Evolutionary conservation across 176 grass and related monocot species (phyloP).

Genomic region (Bonia amplexicaulis): DNA sequence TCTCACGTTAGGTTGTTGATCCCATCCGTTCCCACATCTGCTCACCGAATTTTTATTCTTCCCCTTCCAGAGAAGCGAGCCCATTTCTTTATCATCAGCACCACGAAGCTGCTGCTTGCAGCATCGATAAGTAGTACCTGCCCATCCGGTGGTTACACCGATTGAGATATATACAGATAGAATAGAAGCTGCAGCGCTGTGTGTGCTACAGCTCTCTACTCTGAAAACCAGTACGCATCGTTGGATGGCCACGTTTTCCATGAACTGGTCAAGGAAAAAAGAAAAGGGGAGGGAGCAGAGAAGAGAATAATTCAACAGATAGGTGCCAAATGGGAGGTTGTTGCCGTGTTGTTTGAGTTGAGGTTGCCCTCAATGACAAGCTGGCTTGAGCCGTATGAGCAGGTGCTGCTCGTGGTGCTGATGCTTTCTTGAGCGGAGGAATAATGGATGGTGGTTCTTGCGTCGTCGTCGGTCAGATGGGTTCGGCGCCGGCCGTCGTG

Average conservation of each 20-base stretch:
- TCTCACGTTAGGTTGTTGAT: constrained; percentile 25
- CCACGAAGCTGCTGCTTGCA: neutral
- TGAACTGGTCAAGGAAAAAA: neutral
- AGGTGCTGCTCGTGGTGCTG: neutral
- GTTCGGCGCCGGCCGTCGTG: neutral
- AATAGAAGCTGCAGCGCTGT: neutral
- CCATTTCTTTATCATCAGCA: constrained; percentile 21
- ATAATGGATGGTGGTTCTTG: constrained; percentile 14
- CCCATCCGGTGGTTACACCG: constrained; percentile 28
- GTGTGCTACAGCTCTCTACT: neutral
- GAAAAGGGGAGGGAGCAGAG: too few relatives aligned
- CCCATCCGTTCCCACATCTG: neutral
- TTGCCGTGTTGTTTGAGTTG: constrained; percentile 19
- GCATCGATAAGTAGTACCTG: neutral
- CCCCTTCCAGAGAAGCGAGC: neutral
- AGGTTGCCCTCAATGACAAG: constrained; percentile 4
- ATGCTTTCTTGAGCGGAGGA: neutral
- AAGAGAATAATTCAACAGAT: constrained; percentile 22
- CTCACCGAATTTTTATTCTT: neutral
- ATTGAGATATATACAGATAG: neutral
- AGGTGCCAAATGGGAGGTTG: neutral
- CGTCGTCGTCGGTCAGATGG: neutral
- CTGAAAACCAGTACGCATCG: neutral
- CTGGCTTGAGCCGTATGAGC: neutral
- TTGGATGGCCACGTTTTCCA: constrained; percentile 25